These are phyloP conservation scores for Monotropa hypopitys DNA, from an alignment of 179 eudicot species.

Conservation along the genomic window DNA sequence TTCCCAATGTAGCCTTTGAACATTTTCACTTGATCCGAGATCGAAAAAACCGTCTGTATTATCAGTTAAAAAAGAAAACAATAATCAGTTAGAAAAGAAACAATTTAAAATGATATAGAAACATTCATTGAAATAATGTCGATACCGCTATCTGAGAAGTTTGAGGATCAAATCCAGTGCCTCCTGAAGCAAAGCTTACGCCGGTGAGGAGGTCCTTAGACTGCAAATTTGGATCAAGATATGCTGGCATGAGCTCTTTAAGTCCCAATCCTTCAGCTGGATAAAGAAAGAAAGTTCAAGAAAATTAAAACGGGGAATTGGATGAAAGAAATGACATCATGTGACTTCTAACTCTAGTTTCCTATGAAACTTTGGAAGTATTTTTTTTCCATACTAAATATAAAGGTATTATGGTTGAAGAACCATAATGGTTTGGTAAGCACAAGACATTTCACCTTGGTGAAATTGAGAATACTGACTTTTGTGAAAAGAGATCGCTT, in stretches of 20 bases:
- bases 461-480: no score
- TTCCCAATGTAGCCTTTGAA: slow-evolving; percentile 45
- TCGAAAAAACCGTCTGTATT: slow-evolving; percentile 28
- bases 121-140: no score
- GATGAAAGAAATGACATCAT: neutral
- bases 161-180: slow-evolving; percentile 32
- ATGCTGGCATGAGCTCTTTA: slow-evolving; percentile 31
- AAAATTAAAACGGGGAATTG: no score
- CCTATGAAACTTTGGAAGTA: neutral
- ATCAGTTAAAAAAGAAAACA: neutral
- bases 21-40: slow-evolving; percentile 31
- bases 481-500: no score
- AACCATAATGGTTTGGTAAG: no score
- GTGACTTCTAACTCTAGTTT: no score
- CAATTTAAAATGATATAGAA: neutral
- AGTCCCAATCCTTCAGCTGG: slow-evolving; percentile 33
- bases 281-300: neutral
- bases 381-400: neutral
- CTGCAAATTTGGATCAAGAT: slow-evolving; percentile 22
- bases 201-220: slow-evolving; percentile 36
- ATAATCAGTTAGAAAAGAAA: no score
- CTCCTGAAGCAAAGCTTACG: slow-evolving; percentile 52
- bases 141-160: slow-evolving; percentile 19
- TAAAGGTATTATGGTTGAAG: no score
- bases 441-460: no score